phyloP scores from a whole-genome alignment of 2,329 filamentous ascomycete species.

The Diaporthe australafricana region DNA sequence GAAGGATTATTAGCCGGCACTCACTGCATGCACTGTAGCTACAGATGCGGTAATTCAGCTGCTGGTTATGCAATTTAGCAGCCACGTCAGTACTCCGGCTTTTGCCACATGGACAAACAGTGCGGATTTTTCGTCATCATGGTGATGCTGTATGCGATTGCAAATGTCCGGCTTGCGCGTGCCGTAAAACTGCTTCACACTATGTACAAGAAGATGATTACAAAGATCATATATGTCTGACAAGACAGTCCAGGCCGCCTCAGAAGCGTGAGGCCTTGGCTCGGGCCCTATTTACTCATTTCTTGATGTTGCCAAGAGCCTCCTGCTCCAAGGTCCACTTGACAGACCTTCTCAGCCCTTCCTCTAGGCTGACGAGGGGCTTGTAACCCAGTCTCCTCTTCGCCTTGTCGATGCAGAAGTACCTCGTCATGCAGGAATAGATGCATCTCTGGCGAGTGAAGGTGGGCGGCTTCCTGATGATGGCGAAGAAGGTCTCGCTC shows the following conservation, averaged over 20 bases:
- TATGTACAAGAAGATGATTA: slow-evolving; percentile 36
- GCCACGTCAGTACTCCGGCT: slow-evolving; percentile 15
- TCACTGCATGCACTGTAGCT: slow-evolving; percentile 1
- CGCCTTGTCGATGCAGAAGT: slow-evolving; percentile 83
- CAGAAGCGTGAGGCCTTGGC: not conserved
- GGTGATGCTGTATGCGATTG: not conserved
- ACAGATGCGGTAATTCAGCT: slow-evolving; percentile 1
- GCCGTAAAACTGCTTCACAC: not conserved
- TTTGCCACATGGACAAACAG: slow-evolving; percentile 11
- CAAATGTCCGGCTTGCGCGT: not conserved
- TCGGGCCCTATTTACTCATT: not conserved
- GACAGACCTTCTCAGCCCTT: slow-evolving; percentile 69
- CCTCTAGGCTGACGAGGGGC: slow-evolving; percentile 74
- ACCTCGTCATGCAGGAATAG: slow-evolving; percentile 80
- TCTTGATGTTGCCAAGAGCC: slow-evolving; percentile 42
- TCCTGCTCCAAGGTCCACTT: slow-evolving; percentile 67
- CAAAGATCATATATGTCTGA: slow-evolving; percentile 6
- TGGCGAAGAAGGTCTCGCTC: slow-evolving; percentile 63
- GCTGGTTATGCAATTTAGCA: slow-evolving; percentile 10
- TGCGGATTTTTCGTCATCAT: not conserved
- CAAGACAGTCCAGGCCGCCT: not conserved
- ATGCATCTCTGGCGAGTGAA: slow-evolving; percentile 71
- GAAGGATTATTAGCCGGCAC: not conserved
- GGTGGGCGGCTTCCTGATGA: slow-evolving; percentile 65
- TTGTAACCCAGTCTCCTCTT: slow-evolving; percentile 76